Conservation (phyloP, 202 grass and related monocot genomes). For the Eragrostis tef region DNA sequence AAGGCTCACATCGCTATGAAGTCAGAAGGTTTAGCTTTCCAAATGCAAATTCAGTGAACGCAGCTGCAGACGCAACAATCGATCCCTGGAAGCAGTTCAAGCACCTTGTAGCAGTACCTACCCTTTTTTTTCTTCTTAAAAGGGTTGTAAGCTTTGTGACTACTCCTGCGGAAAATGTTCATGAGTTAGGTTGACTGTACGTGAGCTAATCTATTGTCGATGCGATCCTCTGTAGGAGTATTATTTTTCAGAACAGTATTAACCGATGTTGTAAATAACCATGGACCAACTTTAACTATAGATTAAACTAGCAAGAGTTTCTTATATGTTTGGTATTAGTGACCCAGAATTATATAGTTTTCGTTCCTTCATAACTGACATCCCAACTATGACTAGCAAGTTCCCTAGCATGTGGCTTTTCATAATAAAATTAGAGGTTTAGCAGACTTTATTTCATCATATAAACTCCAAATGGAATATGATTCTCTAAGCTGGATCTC, state of each 20-base stretch:
- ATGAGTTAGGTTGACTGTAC: neutral
- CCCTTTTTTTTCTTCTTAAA: neutral
- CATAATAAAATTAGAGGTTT: too few species aligned
- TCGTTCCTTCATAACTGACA: too few species aligned
- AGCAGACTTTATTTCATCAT: too few species aligned
- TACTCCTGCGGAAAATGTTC: neutral
- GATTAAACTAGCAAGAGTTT: neutral
- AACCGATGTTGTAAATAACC: neutral
- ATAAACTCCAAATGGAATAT: too few species aligned
- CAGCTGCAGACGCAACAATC: neutral
- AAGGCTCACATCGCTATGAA: conserved; percentile 49
- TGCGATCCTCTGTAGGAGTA: neutral
- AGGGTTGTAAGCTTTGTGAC: neutral
- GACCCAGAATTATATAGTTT: too few species aligned
- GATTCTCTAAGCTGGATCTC: too few species aligned
- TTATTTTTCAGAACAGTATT: neutral
- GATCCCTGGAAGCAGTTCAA: neutral
- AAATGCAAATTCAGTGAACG: neutral
- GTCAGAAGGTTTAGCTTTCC: neutral
- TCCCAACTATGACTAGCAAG: too few species aligned
- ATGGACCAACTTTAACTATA: neutral
- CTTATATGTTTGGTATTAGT: too few species aligned
- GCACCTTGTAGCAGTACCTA: neutral
- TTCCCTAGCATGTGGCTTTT: too few species aligned
- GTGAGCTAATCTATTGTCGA: neutral